Conservation (phyloP, 1,139 yeast genomes). For the Zygosaccharomyces sapae region DNA sequence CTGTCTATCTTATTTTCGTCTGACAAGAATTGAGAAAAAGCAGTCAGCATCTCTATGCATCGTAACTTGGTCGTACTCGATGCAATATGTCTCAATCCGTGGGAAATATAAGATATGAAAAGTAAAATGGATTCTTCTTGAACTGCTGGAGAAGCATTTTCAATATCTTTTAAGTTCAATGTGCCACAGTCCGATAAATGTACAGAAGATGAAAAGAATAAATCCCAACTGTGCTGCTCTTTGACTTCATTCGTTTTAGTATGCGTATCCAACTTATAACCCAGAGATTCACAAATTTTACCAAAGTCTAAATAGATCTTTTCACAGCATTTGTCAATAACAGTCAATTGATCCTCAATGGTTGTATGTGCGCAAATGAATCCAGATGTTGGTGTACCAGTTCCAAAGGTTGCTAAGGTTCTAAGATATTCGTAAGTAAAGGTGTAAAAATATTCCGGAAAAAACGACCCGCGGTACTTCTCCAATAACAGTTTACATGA, state of each 20-base stretch:
- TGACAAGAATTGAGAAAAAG: slow-evolving; percentile 67
- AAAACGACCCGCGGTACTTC: slow-evolving; percentile 48
- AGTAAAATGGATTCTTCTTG: slow-evolving; percentile 55
- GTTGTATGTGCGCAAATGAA: slow-evolving; percentile 22
- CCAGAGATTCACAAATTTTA: slow-evolving; percentile 47
- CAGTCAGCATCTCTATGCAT: slow-evolving; percentile 73
- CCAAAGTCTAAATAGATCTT: slow-evolving; percentile 56
- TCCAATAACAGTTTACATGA: slow-evolving; percentile 52
- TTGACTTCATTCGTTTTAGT: slow-evolving; percentile 2
- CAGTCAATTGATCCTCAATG: slow-evolving; percentile 36
- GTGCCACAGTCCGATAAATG: slow-evolving; percentile 13
- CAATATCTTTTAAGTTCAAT: slow-evolving; percentile 10
- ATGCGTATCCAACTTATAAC: slow-evolving; percentile 37
- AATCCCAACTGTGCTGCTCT: slow-evolving; percentile 2
- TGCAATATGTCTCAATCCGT: slow-evolving; percentile 61
- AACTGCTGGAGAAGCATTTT: slow-evolving; percentile 9
- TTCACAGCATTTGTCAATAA: slow-evolving; percentile 58
- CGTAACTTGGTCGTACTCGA: slow-evolving; percentile 59
- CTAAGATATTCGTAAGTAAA: slow-evolving; percentile 67
- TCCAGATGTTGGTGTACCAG: slow-evolving; percentile 31
- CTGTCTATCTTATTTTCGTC: slow-evolving; percentile 87
- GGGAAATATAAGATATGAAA: slow-evolving; percentile 57
- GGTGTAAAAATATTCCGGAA: slow-evolving; percentile 68
- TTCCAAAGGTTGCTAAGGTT: slow-evolving; percentile 35
- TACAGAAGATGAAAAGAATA: slow-evolving; percentile 8